Evolutionary conservation across 2,329 filamentous ascomycete genomes (phyloP).

Genomic region (Fusarium sp.): DNA sequence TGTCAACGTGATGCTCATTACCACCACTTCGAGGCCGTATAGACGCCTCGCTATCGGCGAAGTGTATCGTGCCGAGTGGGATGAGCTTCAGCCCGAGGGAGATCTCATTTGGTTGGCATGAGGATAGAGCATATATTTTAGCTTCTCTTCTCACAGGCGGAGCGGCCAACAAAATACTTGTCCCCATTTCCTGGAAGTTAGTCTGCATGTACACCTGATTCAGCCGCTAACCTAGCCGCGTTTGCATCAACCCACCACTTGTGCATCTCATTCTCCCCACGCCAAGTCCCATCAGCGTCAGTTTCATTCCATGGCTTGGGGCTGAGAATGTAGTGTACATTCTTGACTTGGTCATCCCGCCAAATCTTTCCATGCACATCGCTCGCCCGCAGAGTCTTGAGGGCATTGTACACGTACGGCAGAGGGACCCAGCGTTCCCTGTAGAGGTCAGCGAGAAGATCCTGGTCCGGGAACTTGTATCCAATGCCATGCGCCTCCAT

Average conservation of each 20-base stretch:
- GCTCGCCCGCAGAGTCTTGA: conserved; percentile 16
- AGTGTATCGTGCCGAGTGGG: too few species aligned
- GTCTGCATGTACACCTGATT: too few species aligned
- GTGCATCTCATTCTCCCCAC: conserved; percentile 1
- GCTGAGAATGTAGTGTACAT: conserved; percentile 29
- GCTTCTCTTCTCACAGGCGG: too few species aligned
- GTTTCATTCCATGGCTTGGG: conserved; percentile 31
- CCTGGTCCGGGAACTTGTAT: conserved; percentile 24
- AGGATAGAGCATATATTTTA: too few species aligned
- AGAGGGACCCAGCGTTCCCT: conserved; percentile 12
- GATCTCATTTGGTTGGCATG: too few species aligned
- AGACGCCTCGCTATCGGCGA: too few species aligned
- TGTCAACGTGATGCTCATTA: too few species aligned
- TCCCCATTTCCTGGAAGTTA: too few species aligned
- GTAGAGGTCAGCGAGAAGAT: conserved; percentile 22
- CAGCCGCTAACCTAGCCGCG: not conserved
- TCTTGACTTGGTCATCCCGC: conserved; percentile 27
- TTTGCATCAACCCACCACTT: conserved; percentile 31
- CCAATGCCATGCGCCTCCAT: not conserved
- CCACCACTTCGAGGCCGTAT: too few species aligned
- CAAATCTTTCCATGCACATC: conserved; percentile 9
- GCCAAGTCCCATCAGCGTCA: not conserved
- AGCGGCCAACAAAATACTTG: too few species aligned
- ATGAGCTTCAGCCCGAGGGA: too few species aligned
- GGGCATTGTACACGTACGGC: conserved; percentile 23